A percentile compares a stretch with the other conserved stretches of the same genome.
Conservation (phyloP, 306 rosid genomes). For the Inga oerstediana region DNA sequence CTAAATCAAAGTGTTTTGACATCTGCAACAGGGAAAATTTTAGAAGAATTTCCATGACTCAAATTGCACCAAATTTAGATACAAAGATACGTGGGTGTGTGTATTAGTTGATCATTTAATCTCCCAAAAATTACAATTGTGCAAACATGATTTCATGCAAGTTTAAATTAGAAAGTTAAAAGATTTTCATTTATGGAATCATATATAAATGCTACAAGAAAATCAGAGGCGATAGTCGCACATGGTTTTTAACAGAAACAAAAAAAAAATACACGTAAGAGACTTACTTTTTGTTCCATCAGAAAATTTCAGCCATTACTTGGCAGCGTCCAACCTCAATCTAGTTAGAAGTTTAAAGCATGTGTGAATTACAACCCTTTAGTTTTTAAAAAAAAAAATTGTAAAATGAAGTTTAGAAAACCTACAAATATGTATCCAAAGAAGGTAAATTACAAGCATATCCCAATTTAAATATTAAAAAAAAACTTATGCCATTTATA, state of each 20-base stretch:
- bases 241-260: not conserved
- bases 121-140: not conserved
- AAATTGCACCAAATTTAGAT: not conserved
- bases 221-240: not conserved
- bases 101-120: not conserved
- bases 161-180: not conserved
- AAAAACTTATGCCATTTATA: no score
- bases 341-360: not conserved
- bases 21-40: conserved; percentile 43
- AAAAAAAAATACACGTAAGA: not conserved
- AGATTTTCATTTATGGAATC: not conserved
- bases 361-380: not conserved
- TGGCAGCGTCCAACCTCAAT: not conserved
- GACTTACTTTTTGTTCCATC: not conserved
- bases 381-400: no score
- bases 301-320: not conserved
- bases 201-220: not conserved
- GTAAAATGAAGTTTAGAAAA: no score
- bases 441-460: no score
- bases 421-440: no score
- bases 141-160: not conserved
- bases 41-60: not conserved
- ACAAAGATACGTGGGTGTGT: no score
- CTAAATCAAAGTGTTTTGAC: conserved; percentile 61
- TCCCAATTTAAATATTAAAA: no score